A percentile compares a stretch with the other conserved stretches of the same genome.
phyloP scores from a whole-genome alignment of 2,329 filamentous ascomycete genomes.

The Cladophialophora yegresii region DNA sequence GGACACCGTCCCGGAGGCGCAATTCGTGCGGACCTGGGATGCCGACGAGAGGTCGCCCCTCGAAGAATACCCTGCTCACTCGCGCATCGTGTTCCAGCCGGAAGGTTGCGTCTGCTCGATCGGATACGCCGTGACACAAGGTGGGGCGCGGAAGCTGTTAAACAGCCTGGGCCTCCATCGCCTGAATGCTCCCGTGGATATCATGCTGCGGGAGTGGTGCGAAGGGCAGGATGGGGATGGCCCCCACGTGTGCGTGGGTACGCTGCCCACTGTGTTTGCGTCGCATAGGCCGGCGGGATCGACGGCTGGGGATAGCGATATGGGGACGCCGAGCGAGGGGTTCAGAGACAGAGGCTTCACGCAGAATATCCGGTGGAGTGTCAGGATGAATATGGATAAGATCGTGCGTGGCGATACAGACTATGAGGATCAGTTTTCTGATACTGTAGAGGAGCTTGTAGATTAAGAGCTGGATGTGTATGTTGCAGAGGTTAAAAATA shows the following conservation, averaged over 20 bases:
- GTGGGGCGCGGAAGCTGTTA: neutral
- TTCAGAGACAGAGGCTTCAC: neutral
- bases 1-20: neutral
- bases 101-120: slow-evolving; percentile 1
- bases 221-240: neutral
- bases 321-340: neutral
- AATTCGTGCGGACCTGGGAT: slow-evolving; percentile 1
- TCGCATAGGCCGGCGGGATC: neutral
- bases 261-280: neutral
- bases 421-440: neutral
- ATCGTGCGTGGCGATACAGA: neutral
- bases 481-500: neutral
- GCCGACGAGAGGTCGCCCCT: neutral
- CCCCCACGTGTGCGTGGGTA: neutral
- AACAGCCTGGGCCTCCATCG: neutral
- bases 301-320: neutral
- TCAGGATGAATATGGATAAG: slow-evolving; percentile 1
- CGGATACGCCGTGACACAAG: neutral
- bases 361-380: neutral
- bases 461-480: neutral
- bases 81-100: neutral
- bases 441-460: slow-evolving; percentile 33
- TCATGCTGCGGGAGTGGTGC: slow-evolving; percentile 1
- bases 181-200: neutral
- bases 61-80: neutral